Evolutionary conservation across 192 early-diverging fungal species (phyloP).

Genomic region (Mortierella claussenii): DNA sequence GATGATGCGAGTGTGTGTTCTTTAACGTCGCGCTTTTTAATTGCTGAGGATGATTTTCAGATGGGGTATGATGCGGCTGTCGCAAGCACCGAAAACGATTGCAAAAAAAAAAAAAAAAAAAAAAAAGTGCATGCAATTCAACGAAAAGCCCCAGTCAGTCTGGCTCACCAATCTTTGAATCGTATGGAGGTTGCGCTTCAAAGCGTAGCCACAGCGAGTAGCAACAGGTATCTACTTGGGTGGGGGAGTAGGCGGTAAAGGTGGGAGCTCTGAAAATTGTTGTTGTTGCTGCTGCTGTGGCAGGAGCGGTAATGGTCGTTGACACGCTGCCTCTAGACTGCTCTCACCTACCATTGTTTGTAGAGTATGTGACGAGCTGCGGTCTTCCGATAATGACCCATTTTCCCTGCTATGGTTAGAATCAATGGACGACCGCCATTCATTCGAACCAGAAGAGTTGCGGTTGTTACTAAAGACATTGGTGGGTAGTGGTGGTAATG

Average conservation of each 20-base stretch:
- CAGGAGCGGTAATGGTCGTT: constrained; percentile 10
- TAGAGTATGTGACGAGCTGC: background rate
- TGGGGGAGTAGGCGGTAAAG: constrained; percentile 33
- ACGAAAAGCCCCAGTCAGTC: too few species aligned
- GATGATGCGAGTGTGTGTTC: too few species aligned
- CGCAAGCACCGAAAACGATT: background rate
- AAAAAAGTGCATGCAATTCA: background rate
- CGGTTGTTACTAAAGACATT: background rate
- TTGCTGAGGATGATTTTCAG: background rate
- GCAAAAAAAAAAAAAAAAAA: background rate
- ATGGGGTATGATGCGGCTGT: background rate
- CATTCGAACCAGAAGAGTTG: background rate
- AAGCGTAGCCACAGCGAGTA: background rate
- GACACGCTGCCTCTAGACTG: background rate
- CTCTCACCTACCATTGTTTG: background rate
- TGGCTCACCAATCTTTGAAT: too few species aligned
- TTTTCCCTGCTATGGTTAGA: constrained; percentile 14
- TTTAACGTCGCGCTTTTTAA: background rate
- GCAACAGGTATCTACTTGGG: constrained; percentile 15
- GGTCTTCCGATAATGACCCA: background rate
- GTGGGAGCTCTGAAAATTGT: constrained; percentile 5
- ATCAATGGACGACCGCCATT: constrained; percentile 10
- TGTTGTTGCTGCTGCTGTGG: background rate
- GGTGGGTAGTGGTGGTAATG: background rate
- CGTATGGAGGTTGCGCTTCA: too few species aligned